Percentiles rank a stretch among this genome's conserved stretches.
Conservation (phyloP, 73 alveolate genomes). For the Urostyla sp. region DNA sequence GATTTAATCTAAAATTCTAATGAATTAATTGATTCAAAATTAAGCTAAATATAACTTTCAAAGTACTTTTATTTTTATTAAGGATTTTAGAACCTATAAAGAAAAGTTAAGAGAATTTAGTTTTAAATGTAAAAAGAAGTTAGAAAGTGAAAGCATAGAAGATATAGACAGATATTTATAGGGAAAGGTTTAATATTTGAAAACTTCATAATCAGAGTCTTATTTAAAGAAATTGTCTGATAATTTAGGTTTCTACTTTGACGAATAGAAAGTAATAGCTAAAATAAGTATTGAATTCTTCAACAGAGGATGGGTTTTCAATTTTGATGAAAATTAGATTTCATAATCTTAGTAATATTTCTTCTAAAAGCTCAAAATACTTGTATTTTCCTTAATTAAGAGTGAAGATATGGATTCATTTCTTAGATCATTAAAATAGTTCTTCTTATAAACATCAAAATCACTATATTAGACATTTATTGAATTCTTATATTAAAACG, state of each 20-base stretch:
- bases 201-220: conserved; percentile 12
- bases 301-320: conserved; percentile 48
- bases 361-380: conserved; percentile 21
- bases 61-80: not conserved
- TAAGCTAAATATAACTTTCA: conserved; percentile 16
- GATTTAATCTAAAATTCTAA: conserved; percentile 54
- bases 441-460: conserved; percentile 52
- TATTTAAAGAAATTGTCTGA: conserved; percentile 7
- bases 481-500: conserved; percentile 11
- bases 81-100: conserved; percentile 14
- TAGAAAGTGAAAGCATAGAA: conserved; percentile 48
- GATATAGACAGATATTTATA: conserved; percentile 41
- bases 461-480: conserved; percentile 47
- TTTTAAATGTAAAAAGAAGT: conserved; percentile 45
- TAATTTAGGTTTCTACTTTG: conserved; percentile 32
- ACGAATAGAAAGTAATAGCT: conserved; percentile 39
- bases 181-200: conserved; percentile 35
- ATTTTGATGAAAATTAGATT: conserved; percentile 10
- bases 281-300: conserved; percentile 21
- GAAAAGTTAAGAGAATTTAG: conserved; percentile 46
- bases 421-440: conserved; percentile 35
- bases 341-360: not conserved
- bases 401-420: conserved; percentile 38
- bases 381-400: conserved; percentile 31
- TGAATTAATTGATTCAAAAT: conserved; percentile 37